A percentile compares a stretch with the other conserved stretches of the same genome.
Conservation (phyloP, 2,329 filamentous ascomycete genomes). For the Pyrenophora teres region DNA sequence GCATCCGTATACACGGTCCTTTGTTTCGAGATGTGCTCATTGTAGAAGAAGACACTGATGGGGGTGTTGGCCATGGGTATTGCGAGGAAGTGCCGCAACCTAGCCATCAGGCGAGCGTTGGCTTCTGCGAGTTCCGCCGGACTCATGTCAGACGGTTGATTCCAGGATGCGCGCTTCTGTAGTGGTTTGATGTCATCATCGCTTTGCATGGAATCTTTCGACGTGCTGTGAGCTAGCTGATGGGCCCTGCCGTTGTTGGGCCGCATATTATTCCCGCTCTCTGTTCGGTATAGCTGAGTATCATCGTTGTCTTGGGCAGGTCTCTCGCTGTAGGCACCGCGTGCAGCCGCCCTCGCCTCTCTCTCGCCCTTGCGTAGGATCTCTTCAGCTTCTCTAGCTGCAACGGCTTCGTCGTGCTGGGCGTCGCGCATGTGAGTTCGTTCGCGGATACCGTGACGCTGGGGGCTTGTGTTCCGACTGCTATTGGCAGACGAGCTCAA, state of each 20-base stretch:
- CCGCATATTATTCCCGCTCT: conserved; percentile 38
- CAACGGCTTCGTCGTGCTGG: conserved; percentile 65
- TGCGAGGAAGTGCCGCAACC: conserved; percentile 87
- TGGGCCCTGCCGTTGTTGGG: conserved; percentile 22
- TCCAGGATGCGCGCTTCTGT: conserved; percentile 56
- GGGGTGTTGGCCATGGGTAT: conserved; percentile 76
- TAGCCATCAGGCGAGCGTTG: conserved; percentile 85
- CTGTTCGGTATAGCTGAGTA: conserved; percentile 45
- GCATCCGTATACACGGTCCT: conserved; percentile 84
- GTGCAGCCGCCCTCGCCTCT: conserved; percentile 71
- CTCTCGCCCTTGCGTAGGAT: conserved; percentile 74
- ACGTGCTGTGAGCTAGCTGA: conserved; percentile 32
- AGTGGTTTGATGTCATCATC: conserved; percentile 45
- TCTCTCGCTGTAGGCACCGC: conserved; percentile 74
- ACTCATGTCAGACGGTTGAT: conserved; percentile 65
- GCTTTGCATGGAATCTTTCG: conserved; percentile 34
- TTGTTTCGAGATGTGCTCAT: conserved; percentile 79
- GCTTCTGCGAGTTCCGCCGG: conserved; percentile 77
- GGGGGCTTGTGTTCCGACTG: conserved; percentile 54
- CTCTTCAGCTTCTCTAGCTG: conserved; percentile 74
- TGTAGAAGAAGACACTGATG: conserved; percentile 95
- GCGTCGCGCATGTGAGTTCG: conserved; percentile 56
- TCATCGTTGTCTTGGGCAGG: conserved; percentile 56
- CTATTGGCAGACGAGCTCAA: conserved; percentile 45
- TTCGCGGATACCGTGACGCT: conserved; percentile 42